Conservation (phyloP, 192 early-diverging fungal genomes). For the Jimgerdemannia flammicorona region DNA sequence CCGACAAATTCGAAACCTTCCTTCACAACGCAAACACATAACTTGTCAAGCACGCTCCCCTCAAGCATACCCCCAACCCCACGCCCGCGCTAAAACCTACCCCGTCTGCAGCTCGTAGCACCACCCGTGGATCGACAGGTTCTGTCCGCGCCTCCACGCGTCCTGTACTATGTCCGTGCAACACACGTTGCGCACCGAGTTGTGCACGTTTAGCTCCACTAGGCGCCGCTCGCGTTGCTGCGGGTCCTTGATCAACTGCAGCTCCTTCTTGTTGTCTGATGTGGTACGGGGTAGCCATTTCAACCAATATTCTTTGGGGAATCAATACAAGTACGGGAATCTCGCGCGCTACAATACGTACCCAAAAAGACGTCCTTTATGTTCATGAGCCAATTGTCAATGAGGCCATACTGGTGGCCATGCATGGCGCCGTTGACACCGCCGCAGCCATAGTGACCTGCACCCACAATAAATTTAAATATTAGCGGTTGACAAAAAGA, state of each 20-base stretch:
- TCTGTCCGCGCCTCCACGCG: constrained; percentile 72
- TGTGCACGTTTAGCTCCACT: constrained; percentile 74
- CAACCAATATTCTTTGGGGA: too few relatives aligned
- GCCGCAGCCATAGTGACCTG: constrained; percentile 68
- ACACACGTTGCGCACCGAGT: constrained; percentile 65
- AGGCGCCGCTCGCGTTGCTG: constrained; percentile 45
- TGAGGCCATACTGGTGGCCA: constrained; percentile 62
- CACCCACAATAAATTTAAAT: not conserved
- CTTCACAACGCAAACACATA: too few relatives aligned
- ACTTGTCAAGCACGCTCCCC: too few relatives aligned
- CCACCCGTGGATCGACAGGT: constrained; percentile 72
- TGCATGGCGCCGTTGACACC: constrained; percentile 61
- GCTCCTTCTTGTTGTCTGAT: constrained; percentile 26
- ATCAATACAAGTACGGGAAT: not conserved
- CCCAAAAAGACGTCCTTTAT: constrained; percentile 82
- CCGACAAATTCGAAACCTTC: too few relatives aligned
- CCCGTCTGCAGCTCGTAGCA: constrained; percentile 63
- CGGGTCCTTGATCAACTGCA: constrained; percentile 35
- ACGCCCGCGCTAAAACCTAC: not conserved
- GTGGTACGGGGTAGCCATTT: not conserved
- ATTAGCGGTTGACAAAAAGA: not conserved
- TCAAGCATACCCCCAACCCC: too few relatives aligned
- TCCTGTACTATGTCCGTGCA: constrained; percentile 75
- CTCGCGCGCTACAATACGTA: constrained; percentile 31
- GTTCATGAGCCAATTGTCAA: constrained; percentile 88